phyloP scores from a whole-genome alignment of 108 stramenopile species.

The Skeletonema grethae region DNA sequence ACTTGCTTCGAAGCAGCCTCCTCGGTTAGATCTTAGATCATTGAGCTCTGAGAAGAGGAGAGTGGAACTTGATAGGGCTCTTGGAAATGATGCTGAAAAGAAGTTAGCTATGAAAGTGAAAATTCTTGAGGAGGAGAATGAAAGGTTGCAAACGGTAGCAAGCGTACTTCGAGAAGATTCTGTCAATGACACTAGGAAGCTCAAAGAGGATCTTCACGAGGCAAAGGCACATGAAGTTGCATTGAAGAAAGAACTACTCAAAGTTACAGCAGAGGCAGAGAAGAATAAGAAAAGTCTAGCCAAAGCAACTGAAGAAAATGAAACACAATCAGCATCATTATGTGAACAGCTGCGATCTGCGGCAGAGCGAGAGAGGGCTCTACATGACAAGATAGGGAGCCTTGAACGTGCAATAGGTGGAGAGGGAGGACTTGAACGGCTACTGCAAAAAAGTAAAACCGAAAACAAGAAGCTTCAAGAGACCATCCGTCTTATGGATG shows the following conservation, averaged over 20 bases:
- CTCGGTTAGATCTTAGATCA: background rate
- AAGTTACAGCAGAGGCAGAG: background rate
- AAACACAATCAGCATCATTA: background rate
- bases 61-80: conserved; percentile 4
- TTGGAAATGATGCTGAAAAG: background rate
- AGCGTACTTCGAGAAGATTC: background rate
- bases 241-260: background rate
- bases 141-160: background rate
- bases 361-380: background rate
- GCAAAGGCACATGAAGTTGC: background rate
- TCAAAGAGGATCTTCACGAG: background rate
- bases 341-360: background rate
- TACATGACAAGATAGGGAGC: background rate
- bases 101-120: background rate
- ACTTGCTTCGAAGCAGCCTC: background rate
- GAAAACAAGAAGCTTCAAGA: background rate
- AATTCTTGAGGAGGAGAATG: background rate
- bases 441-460: background rate
- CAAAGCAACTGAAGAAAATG: background rate
- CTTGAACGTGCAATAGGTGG: background rate
- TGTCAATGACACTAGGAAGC: background rate
- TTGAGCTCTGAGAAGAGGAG: background rate
- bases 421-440: background rate
- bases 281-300: background rate
- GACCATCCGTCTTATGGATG: background rate